Conservation (phyloP, 768 basidiomycete species). For the Trametes meyenii region DNA sequence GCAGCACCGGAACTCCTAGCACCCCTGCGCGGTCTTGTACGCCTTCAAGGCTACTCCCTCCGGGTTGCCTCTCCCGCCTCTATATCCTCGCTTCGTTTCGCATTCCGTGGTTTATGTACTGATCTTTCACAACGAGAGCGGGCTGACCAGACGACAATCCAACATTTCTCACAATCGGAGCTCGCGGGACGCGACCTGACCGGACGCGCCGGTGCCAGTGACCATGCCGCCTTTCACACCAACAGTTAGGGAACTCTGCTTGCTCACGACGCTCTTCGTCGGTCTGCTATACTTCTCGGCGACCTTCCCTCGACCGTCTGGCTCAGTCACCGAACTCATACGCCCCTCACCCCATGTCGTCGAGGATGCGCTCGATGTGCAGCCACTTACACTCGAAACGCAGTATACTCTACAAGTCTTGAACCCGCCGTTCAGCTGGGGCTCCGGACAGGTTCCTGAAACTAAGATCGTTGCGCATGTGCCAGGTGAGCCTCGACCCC, state of each 20-base stretch:
- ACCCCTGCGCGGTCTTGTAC: no score
- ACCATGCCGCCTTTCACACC: slow-evolving; percentile 33
- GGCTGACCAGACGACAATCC: no score
- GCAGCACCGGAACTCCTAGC: no score
- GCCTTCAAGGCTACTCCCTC: no score
- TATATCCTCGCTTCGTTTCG: no score
- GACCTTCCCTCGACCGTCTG: slow-evolving; percentile 15
- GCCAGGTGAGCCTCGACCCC: slow-evolving; percentile 26
- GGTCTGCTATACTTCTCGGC: slow-evolving; percentile 28
- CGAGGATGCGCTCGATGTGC: slow-evolving; percentile 11
- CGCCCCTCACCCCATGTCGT: slow-evolving; percentile 4
- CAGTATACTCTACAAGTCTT: slow-evolving; percentile 32
- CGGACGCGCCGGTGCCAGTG: not conserved
- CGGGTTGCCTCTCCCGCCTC: no score
- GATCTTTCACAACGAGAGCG: no score
- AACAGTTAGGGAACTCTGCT: slow-evolving; percentile 34
- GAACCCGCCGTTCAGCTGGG: slow-evolving; percentile 32
- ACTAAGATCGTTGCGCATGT: slow-evolving; percentile 73
- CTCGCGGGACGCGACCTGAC: not conserved
- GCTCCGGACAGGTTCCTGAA: slow-evolving; percentile 44
- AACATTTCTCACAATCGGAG: no score
- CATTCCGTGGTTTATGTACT: no score
- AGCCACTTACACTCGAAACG: slow-evolving; percentile 27
- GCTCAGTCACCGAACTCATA: slow-evolving; percentile 5
- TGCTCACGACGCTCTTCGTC: slow-evolving; percentile 33